Conservation (phyloP, 371 early-diverging fungal species). For the Lichtheimia corymbifera region DNA sequence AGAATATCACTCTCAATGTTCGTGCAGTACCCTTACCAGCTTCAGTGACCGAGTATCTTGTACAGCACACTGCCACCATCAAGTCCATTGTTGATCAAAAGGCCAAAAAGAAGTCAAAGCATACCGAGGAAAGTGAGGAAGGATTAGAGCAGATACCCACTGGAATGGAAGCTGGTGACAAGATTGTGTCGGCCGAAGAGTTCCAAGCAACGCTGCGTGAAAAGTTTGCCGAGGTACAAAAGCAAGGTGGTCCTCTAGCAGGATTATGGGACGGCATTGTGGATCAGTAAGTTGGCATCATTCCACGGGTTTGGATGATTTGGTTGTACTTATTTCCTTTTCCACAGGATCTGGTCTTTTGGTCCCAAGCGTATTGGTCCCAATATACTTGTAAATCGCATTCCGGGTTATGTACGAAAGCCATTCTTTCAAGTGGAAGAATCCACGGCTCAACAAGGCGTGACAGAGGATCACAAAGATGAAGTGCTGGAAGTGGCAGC, state of each 20-base stretch:
- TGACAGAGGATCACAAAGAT: slow-evolving; percentile 30
- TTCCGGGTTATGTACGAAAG: slow-evolving; percentile 56
- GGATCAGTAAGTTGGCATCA: slow-evolving; percentile 33
- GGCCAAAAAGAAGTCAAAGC: slow-evolving; percentile 25
- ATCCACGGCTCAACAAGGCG: slow-evolving; percentile 12
- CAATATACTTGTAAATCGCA: slow-evolving; percentile 83
- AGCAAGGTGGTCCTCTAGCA: slow-evolving; percentile 48
- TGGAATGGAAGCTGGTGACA: slow-evolving; percentile 13
- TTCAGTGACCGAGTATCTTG: slow-evolving; percentile 64
- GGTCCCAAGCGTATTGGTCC: slow-evolving; percentile 88
- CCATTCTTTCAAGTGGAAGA: slow-evolving; percentile 42
- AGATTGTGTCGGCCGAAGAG: slow-evolving; percentile 29
- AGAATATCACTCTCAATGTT: slow-evolving; percentile 70
- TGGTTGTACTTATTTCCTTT: background rate
- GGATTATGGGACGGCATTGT: slow-evolving; percentile 49
- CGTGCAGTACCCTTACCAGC: slow-evolving; percentile 82
- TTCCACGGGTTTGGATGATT: background rate
- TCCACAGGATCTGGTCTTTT: slow-evolving; percentile 66
- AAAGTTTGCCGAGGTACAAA: slow-evolving; percentile 49
- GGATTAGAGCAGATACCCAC: background rate
- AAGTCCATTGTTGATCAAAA: slow-evolving; percentile 62
- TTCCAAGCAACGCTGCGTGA: slow-evolving; percentile 37
- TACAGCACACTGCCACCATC: slow-evolving; percentile 61
- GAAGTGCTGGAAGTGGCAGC: slow-evolving; percentile 39
- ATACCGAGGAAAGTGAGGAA: slow-evolving; percentile 19